Percentiles rank a stretch among this genome's conserved stretches.
phyloP scores from a whole-genome alignment of 306 rosid species.

The Cicer chorassanicum region DNA sequence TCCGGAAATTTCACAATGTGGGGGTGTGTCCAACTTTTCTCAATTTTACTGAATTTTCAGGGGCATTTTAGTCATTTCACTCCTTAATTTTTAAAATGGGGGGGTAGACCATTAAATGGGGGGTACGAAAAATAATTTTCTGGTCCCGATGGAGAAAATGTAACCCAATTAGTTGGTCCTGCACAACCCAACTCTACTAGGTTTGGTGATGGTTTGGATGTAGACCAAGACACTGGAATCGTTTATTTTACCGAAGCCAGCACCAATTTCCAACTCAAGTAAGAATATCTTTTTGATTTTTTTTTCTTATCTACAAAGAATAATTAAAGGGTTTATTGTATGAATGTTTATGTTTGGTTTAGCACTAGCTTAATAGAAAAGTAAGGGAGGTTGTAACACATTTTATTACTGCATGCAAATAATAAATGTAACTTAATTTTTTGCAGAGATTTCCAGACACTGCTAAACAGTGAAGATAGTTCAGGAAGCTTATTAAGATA shows the following conservation, averaged over 20 bases:
- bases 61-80: too few relatives aligned
- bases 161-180: constrained; percentile 29
- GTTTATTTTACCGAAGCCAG: constrained; percentile 57
- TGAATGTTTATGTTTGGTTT: too few relatives aligned
- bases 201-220: constrained; percentile 47
- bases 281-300: too few relatives aligned
- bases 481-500: constrained; percentile 52
- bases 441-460: constrained; percentile 39
- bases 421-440: not conserved
- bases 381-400: not conserved
- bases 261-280: constrained; percentile 46
- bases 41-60: too few relatives aligned
- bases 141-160: constrained; percentile 43
- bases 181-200: constrained; percentile 23
- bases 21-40: too few relatives aligned
- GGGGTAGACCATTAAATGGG: too few relatives aligned
- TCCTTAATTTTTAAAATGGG: too few relatives aligned
- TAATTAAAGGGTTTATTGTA: too few relatives aligned
- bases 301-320: too few relatives aligned
- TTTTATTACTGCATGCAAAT: not conserved
- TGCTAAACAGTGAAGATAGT: constrained; percentile 38
- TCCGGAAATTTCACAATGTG: too few relatives aligned
- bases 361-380: not conserved
- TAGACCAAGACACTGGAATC: constrained; percentile 51
- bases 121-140: too few relatives aligned